Percentiles rank a stretch among this genome's conserved stretches.
Evolutionary conservation across 73 alveolate species (phyloP).

Genomic region (Paramecium primaurelia): DNA sequence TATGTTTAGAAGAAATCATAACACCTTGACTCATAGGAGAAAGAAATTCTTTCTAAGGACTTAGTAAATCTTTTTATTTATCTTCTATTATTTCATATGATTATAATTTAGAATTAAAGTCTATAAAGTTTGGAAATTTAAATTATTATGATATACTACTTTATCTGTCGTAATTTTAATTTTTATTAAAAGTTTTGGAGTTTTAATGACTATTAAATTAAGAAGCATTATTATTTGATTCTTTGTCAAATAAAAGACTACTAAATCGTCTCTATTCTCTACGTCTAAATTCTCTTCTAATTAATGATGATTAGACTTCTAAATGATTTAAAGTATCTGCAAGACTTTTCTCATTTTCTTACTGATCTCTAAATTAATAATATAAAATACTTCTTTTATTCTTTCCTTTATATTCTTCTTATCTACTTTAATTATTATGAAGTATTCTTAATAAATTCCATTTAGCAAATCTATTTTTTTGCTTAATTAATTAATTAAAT

Average conservation of each 20-base stretch:
- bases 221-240: background rate
- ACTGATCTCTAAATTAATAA: background rate
- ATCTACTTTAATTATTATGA: background rate
- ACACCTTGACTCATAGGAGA: background rate
- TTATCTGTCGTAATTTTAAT: background rate
- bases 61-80: background rate
- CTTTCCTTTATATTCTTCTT: background rate
- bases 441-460: slow-evolving; percentile 5
- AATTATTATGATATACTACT: background rate
- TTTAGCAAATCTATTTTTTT: background rate
- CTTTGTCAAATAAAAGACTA: background rate
- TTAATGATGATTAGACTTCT: background rate
- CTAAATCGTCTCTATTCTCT: slow-evolving; percentile 22
- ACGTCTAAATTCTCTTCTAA: background rate
- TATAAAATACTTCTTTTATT: background rate
- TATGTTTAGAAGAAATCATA: background rate
- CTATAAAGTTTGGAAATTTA: background rate
- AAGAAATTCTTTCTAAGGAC: background rate
- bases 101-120: background rate
- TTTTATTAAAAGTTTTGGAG: background rate
- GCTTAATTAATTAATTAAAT: background rate
- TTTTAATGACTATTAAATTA: background rate
- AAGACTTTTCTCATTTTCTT: background rate
- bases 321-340: background rate
- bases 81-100: background rate